These are phyloP conservation scores for Clarkia xantiana DNA, from an alignment of 345 rosid genomes.

Conservation along the genomic window DNA sequence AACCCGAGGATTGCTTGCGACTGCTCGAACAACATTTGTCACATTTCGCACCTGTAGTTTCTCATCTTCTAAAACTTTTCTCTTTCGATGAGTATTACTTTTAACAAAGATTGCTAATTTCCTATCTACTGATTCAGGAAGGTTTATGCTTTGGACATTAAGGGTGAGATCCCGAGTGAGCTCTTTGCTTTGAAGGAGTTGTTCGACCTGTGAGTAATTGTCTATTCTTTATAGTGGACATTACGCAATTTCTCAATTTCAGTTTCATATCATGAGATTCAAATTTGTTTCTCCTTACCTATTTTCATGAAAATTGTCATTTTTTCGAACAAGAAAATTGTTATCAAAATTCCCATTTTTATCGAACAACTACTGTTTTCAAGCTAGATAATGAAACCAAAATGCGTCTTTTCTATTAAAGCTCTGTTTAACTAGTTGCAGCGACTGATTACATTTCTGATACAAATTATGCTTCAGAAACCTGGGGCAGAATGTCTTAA, in stretches of 20 bases:
- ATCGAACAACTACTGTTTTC: no score
- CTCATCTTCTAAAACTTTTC: not conserved
- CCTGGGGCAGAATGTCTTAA: conserved; percentile 36
- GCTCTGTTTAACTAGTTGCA: not conserved
- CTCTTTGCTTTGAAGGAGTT: conserved; percentile 31
- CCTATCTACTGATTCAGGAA: conserved; percentile 21
- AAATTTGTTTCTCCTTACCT: no score
- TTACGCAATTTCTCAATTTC: no score
- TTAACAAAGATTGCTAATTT: not conserved
- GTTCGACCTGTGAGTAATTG: conserved; percentile 28
- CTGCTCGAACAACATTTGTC: conserved; percentile 30
- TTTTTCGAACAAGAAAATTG: no score
- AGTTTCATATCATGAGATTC: no score
- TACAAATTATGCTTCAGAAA: conserved; percentile 22
- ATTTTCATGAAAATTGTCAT: no score
- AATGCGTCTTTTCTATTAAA: no score
- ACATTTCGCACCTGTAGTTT: conserved; percentile 34
- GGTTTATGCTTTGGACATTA: conserved; percentile 45
- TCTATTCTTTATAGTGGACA: no score
- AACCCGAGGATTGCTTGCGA: conserved; percentile 38
- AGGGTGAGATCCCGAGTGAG: conserved; percentile 34
- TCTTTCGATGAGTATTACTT: not conserved
- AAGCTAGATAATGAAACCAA: no score
- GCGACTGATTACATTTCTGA: conserved; percentile 1
- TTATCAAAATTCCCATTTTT: no score